Base-by-base conservation (phyloP, 2,329 filamentous ascomycete species). In the Didymella glomerata region DNA sequence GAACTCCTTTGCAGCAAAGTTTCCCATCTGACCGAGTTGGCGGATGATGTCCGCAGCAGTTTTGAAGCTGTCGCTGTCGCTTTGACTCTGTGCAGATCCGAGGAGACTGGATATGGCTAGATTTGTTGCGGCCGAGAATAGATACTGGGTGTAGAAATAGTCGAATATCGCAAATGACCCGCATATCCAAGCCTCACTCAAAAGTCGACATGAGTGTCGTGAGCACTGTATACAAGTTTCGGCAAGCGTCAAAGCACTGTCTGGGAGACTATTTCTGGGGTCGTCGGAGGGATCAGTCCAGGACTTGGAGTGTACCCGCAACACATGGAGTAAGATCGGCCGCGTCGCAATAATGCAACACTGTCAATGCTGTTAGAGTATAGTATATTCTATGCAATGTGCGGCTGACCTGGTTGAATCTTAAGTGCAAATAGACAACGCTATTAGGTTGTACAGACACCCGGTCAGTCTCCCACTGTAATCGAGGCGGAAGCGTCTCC, bases 161-260 rank as follows among this genome's bases (percentile, higher is more conserved):
- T 82, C 81, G 45, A 83, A 82, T 0, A 77, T 82, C 0, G 77
- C 70, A 53, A 83, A 82, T 0, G 80, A 78, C 0, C 82, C 82
- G 30, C 81, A 76, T 2, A 82, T 77, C 82, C 81, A 83, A 13
- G 75, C 76, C 6, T 81, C 75, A 2, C 76, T 79, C 0, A 83
- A 68, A 0, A 83, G 68, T 0, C 32, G 32, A 18, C 32, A 36
- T 36, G 32, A 36, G 32, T 36, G 32, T 36, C 32, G 32, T 5
- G 32, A 36, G 32, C 32, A 36, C 32, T 36, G 32, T 9, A 36
- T n/a, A 7, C 32, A 36, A 14, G 32, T 36, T n/a, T 36, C 32
- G 11, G 32, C 32, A n/a, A 36, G 32, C 16, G 32, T 36, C 16
- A n/a, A 3, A n/a, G 32, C 32, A 7, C 32, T 36, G n/a, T 36